These are phyloP conservation scores for Aspergillus novoparasiticus DNA, from an alignment of 2,329 filamentous ascomycete species.

Conservation along the genomic window DNA sequence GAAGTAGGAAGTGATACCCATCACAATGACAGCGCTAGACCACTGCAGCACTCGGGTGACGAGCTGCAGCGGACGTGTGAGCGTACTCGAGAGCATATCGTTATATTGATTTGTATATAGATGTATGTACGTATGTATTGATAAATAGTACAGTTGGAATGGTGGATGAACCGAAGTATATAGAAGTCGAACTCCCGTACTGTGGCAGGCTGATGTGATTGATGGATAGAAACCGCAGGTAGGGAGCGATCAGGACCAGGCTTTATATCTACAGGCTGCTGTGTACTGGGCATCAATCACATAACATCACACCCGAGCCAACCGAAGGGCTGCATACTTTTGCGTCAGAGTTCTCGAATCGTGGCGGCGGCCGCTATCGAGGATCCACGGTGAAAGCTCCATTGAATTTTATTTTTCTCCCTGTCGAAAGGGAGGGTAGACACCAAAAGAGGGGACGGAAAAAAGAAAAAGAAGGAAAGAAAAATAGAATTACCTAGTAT, in stretches of 20 bases:
- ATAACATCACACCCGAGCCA: conserved; percentile 9
- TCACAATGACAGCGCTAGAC: conserved; percentile 43
- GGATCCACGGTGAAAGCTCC: conserved; percentile 10
- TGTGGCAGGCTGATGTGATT: background rate
- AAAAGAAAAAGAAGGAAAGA: background rate
- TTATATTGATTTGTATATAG: conserved; percentile 1
- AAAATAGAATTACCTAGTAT: background rate
- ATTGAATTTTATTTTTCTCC: background rate
- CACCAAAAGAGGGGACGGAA: background rate
- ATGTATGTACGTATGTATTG: background rate
- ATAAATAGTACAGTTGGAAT: background rate
- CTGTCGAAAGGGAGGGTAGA: background rate
- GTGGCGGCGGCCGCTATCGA: conserved; percentile 7
- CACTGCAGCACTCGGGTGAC: conserved; percentile 37
- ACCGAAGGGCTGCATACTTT: conserved; percentile 10
- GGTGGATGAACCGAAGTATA: background rate
- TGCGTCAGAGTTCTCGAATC: conserved; percentile 18
- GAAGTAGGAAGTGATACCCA: conserved; percentile 46
- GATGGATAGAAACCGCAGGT: background rate
- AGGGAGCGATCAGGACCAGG: background rate
- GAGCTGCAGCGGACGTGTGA: conserved; percentile 37
- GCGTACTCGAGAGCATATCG: conserved; percentile 27
- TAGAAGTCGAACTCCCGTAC: background rate
- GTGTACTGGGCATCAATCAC: conserved; percentile 4
- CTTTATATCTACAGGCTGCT: conserved; percentile 9